Evolutionary conservation across 2,329 filamentous ascomycete genomes (phyloP), one percentile per base, ranked within the genome.

Genomic region (Neodidymelliopsis sp.): DNA sequence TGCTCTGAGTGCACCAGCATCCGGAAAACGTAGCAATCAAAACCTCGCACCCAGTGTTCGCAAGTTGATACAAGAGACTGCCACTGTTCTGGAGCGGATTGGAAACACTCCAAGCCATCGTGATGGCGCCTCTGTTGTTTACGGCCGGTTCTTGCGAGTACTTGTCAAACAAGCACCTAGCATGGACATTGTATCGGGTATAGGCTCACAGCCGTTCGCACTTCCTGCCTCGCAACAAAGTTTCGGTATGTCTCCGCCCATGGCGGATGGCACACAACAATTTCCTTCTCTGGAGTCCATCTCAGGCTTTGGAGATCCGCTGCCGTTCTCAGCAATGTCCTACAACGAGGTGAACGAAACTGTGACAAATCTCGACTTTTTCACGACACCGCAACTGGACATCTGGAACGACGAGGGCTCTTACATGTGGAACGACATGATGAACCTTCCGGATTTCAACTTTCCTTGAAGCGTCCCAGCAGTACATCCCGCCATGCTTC

Each of bases 291-390:
- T 47, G 16, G 59, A 67, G 35, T 38, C 57, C 10, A 34, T 63
- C n/a, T 51, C 48, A 4, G 45, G 46, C 13, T 50, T 57, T 11
- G 66, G 62, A 4, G 63, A 68, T 15, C 60, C 62, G 25, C 60
- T 87, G 16, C 83, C 84, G 18, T 86, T 88, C 65, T 87, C 84
- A 2, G 77, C 84, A 23, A 89, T 89, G 86, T 88, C 85, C 1
- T 84, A 87, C 48, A 80, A 86, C 49, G 84, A 89, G 63, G 85
- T 88, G 35, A 79, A 84, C 4, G 84, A 87, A 55, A 83, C 85
- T 4, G 78, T 88, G 20, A 86, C 85, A 60, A 81, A 83, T 53
- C 82, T 84, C 0, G 84, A 81, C 4, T 81, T 84, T 19, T 82
- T 87, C 53, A 81, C 84, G 13, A 75, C 79, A 1, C 77, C 75